Percentiles rank a stretch among this genome's conserved stretches.
Conservation (phyloP, 73 alveolate genomes). For the Paramecium primaurelia region DNA sequence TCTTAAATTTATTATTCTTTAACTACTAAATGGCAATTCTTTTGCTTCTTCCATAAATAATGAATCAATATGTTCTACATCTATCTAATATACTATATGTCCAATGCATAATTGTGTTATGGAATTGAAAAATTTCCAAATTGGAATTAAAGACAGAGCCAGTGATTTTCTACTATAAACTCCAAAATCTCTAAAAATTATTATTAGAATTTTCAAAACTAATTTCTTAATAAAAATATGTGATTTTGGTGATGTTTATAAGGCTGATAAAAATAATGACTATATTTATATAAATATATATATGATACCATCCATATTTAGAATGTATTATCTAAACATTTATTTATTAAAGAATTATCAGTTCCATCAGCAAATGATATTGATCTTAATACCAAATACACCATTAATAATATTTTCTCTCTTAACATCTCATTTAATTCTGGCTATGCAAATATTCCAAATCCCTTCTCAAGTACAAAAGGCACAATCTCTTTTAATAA, state of each 20-base stretch:
- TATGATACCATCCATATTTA: constrained; percentile 54
- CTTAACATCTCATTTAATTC: constrained; percentile 46
- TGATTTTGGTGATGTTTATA: constrained; percentile 52
- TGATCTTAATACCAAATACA: constrained; percentile 47
- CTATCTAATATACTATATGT: constrained; percentile 32
- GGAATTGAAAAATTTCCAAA: constrained; percentile 55
- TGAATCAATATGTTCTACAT: constrained; percentile 39
- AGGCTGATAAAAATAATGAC: constrained; percentile 46
- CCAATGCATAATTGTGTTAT: constrained; percentile 40
- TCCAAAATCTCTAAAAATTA: constrained; percentile 52
- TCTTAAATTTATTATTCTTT: background rate
- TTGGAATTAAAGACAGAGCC: constrained; percentile 37
- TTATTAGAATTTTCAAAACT: constrained; percentile 46
- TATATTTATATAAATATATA: background rate
- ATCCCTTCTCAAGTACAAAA: constrained; percentile 17
- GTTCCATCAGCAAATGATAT: constrained; percentile 61
- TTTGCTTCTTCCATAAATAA: background rate
- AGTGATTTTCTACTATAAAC: constrained; percentile 30
- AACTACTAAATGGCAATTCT: background rate
- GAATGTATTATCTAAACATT: constrained; percentile 53
- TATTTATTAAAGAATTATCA: constrained; percentile 35
- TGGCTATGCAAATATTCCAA: constrained; percentile 36
- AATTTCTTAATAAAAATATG: constrained; percentile 51
- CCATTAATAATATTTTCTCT: constrained; percentile 49
- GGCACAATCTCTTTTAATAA: constrained; percentile 26